Percentiles rank a stretch among this genome's conserved stretches.
These are phyloP conservation scores for Amanita phalloides DNA, from an alignment of 768 basidiomycete genomes.

Conservation along the genomic window DNA sequence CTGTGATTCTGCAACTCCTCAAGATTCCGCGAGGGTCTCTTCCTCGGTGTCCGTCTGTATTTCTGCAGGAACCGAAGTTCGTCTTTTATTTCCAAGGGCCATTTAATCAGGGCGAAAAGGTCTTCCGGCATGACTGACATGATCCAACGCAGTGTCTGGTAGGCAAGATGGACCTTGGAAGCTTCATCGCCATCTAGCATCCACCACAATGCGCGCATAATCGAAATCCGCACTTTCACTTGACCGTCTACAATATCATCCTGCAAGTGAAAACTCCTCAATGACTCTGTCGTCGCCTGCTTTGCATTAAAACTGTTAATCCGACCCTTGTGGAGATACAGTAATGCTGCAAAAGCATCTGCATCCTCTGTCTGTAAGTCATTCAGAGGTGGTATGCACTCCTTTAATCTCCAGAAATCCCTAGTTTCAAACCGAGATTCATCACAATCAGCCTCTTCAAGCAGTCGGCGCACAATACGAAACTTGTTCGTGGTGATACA, in stretches of 20 bases:
- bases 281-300: conserved; percentile 28
- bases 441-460: conserved; percentile 34
- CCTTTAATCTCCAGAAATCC: conserved; percentile 82
- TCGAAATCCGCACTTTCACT: conserved; percentile 30
- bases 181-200: conserved; percentile 47
- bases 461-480: conserved; percentile 57
- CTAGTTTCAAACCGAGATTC: conserved; percentile 37
- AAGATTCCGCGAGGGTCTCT: conserved; percentile 24
- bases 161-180: conserved; percentile 43
- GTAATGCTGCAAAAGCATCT: conserved; percentile 58
- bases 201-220: conserved; percentile 40
- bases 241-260: conserved; percentile 7
- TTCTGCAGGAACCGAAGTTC: conserved; percentile 39
- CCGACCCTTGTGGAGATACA: conserved; percentile 46
- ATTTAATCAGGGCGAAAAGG: conserved; percentile 14
- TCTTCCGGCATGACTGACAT: conserved; percentile 31
- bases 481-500: conserved; percentile 70
- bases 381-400: conserved; percentile 48
- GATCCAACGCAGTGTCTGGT: conserved; percentile 52
- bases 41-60: conserved; percentile 27
- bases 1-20: conserved; percentile 23
- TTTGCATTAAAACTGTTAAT: conserved; percentile 53
- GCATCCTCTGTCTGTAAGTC: conserved; percentile 58
- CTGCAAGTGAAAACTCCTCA: conserved; percentile 28
- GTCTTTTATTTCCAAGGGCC: conserved; percentile 28